Base-by-base conservation (phyloP, 805 yeast species). In the Kuraishia molischiana region DNA sequence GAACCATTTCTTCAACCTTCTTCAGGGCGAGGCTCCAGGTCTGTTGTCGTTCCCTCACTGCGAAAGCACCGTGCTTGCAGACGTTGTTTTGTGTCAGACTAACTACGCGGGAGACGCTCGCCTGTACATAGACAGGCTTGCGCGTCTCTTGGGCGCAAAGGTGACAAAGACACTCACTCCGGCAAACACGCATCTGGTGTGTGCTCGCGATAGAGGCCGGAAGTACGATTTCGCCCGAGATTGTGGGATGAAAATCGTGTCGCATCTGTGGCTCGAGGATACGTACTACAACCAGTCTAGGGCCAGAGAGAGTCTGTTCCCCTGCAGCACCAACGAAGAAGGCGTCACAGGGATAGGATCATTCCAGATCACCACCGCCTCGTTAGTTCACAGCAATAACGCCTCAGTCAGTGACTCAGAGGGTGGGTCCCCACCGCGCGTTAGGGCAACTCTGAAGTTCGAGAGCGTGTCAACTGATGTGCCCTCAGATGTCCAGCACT, bases 201-300 rank as follows among this genome's bases (percentile, higher is more conserved):
- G 85, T 2, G 80, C 87, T 0, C 67, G 66, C 24, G 69, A 82
- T 0, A 53, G 52, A 13, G 97, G 98, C 2, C 73, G 69, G 39
- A 90, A 90, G 58, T 85, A 72, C 49, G 71, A 69, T 9, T 85
- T 87, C 14, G 94, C 92, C 0, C 52, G 63, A 26, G 67, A 69
- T 43, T 87, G 96, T 95, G 46, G 56, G 3, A 59, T 85, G 18
- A 66, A 67, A 22, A 64, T 81, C 2, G 78, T 85, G 1, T 87
- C 83, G 50, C 95, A 86, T 56, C 51, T 79, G 11, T 90, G 98
- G 98, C 58, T 90, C 11, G 97, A 90, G 51, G 89, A 31, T 90
- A 69, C 44, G 62, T 71, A 0, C 56, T 67, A 34, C 83, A 92
- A 89, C 60, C 58, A 36, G 45, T 66, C 4, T 67, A 70, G 45